These are phyloP conservation scores for Acacia melanoxylon DNA, from an alignment of 306 rosid species.

Conservation along the genomic window DNA sequence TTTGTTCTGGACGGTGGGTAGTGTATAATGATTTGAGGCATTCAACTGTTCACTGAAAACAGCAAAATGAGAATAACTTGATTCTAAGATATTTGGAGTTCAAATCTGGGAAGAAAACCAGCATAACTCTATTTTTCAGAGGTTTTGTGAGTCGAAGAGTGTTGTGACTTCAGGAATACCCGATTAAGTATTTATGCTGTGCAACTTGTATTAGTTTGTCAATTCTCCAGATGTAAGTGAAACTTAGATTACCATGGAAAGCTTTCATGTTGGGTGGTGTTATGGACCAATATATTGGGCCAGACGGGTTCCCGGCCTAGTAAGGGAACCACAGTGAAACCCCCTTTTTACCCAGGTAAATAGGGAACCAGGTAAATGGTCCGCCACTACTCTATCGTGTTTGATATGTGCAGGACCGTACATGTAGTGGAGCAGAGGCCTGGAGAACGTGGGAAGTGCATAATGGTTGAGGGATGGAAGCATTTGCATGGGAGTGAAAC, in stretches of 20 bases:
- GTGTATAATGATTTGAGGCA: constrained; percentile 1
- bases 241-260: neutral
- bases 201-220: neutral
- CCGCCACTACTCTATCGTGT: too few relatives aligned
- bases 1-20: constrained; percentile 24
- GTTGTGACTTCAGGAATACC: neutral
- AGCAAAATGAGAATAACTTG: neutral
- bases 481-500: too few relatives aligned
- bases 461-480: too few relatives aligned
- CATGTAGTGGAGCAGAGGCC: too few relatives aligned
- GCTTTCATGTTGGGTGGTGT: neutral
- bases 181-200: neutral
- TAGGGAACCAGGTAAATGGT: too few relatives aligned
- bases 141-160: neutral
- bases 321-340: too few relatives aligned
- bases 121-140: neutral
- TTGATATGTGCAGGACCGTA: too few relatives aligned
- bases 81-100: neutral
- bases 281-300: too few relatives aligned
- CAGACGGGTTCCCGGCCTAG: too few relatives aligned
- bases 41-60: neutral
- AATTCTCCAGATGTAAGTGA: neutral
- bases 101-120: neutral
- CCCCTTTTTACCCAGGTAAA: too few relatives aligned
- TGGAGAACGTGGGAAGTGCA: too few relatives aligned